phyloP scores from a whole-genome alignment of 1,284 basidiomycete species.

The Cutaneotrichosporon sp. region DNA sequence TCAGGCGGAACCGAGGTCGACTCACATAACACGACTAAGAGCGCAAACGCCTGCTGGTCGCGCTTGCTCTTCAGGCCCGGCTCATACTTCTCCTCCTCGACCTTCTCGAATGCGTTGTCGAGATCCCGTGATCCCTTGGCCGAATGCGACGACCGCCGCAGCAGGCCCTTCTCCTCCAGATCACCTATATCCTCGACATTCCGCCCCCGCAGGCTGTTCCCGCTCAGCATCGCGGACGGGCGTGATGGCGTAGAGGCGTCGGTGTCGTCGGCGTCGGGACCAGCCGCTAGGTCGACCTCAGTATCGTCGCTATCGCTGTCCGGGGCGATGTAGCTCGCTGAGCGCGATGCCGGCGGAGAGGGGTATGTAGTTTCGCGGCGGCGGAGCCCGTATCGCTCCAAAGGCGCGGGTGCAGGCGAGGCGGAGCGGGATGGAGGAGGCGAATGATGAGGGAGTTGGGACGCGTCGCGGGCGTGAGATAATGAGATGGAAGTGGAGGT shows the following conservation, averaged over 20 bases:
- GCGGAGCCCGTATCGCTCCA: too few species aligned
- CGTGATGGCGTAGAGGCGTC: too few species aligned
- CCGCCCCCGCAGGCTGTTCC: slow-evolving; percentile 23
- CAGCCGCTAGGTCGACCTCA: too few species aligned
- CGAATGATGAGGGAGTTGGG: neutral
- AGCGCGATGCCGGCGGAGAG: neutral
- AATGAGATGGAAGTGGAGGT: too few species aligned
- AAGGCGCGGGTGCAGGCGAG: neutral
- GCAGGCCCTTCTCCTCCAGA: slow-evolving; percentile 42
- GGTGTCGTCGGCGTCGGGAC: too few species aligned
- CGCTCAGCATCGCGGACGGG: slow-evolving; percentile 12
- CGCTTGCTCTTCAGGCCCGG: slow-evolving; percentile 33
- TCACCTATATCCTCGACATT: slow-evolving; percentile 39
- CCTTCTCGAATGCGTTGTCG: slow-evolving; percentile 20
- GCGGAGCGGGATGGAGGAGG: neutral
- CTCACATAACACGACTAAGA: slow-evolving; percentile 86
- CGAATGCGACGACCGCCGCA: too few species aligned
- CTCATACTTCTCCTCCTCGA: slow-evolving; percentile 22
- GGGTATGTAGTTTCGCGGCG: neutral
- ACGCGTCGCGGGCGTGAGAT: too few species aligned
- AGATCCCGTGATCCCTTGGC: too few species aligned
- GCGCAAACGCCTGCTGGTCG: slow-evolving; percentile 78
- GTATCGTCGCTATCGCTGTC: too few species aligned
- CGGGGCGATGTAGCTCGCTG: too few species aligned
- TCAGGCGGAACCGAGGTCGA: slow-evolving; percentile 52